Evolutionary conservation across 805 yeast species (phyloP), one percentile per base, ranked within the genome.

Genomic region (Metschnikowia arizonensis): DNA sequence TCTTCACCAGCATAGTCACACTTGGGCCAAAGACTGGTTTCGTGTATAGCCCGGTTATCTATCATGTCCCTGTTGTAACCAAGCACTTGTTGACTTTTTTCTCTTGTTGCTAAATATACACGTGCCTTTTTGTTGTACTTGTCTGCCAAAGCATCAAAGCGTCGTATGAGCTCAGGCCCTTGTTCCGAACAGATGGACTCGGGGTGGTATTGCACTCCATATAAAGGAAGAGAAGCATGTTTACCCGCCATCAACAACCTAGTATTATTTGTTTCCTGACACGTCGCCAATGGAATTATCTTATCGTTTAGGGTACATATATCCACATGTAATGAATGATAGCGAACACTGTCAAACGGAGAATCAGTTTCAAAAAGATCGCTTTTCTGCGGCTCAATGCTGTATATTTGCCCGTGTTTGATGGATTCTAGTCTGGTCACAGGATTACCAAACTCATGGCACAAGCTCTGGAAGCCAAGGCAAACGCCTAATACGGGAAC

Each of bases 131-230:
- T 25, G 45, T 74, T 72, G 60, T 60, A 71, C 3, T 52, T 44
- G 3, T 44, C 35, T 3, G 85, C 81, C 12, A 77, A 47, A 0
- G 35, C 25, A 73, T 83, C 79, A 60, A 91, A 91, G 58, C 85
- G 86, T 8, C 55, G 50, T 3, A 90, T 62, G 42, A 93, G 61
- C 9, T 61, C 56, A 2, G 59, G 72, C 1, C 99, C 99, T 38
- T 66, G 55, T 11, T 73, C 68, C 0, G 97, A 88, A 55, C 96
- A 88, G 32, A 91, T 80, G 1, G 97, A 88, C 59, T 93, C 99
- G 0, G 99, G 99, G 58, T 93, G 99, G 58, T 90, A 95, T 58
- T 93, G 99, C 2, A 93, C 97, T 0, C 96, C 99, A 61, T 73
- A 91, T 68, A 85, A 85, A 0, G 97, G 97, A 17, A 67, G 64